Conservation (phyloP, 208 protist species). For the Acanthamoeba triangularis region DNA sequence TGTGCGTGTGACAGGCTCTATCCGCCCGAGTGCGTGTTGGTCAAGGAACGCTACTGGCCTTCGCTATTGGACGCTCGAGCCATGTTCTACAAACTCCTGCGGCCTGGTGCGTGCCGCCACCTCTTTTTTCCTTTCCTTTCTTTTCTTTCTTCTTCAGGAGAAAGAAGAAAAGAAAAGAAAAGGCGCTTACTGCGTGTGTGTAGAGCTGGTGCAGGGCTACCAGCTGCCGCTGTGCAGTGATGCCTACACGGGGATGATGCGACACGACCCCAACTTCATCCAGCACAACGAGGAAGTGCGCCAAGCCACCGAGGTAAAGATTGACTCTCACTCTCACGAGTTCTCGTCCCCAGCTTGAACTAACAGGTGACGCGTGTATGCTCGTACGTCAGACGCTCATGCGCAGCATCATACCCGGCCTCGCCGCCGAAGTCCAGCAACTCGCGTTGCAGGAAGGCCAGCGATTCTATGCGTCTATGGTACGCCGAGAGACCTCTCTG, state of each 20-base stretch:
- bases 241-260: constrained; percentile 61
- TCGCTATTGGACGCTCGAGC: background rate
- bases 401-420: constrained; percentile 2
- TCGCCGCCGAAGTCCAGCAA: constrained; percentile 22
- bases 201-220: constrained; percentile 58
- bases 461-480: background rate
- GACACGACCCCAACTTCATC: background rate
- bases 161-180: background rate
- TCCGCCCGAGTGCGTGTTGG: constrained; percentile 25
- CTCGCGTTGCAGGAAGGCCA: constrained; percentile 28
- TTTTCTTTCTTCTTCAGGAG: background rate
- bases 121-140: too few relatives aligned
- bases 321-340: background rate
- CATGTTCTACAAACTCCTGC: constrained; percentile 70
- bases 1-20: background rate
- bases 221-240: constrained; percentile 61
- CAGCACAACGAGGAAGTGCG: constrained; percentile 60
- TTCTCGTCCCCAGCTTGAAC: background rate
- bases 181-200: background rate
- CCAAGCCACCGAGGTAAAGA: constrained; percentile 39
- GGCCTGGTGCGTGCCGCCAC: constrained; percentile 17
- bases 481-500: background rate
- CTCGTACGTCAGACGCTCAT: background rate
- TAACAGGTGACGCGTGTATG: background rate
- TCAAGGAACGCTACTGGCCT: background rate